phyloP scores from a whole-genome alignment of 495 filamentous ascomycete species.

The Thozetella sp. region DNA sequence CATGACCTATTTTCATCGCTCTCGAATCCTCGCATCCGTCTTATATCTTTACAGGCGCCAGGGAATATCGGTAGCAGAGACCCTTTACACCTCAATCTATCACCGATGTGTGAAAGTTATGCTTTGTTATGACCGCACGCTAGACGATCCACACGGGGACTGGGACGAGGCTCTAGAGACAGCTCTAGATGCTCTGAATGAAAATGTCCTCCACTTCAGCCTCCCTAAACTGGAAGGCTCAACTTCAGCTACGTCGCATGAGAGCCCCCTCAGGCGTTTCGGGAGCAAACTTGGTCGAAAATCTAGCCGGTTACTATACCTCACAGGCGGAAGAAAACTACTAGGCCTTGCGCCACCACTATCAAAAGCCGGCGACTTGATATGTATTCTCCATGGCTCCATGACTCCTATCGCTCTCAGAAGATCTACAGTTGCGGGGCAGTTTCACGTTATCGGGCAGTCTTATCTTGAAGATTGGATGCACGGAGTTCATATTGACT shows the following conservation, averaged over 20 bases:
- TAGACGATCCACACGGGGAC: neutral
- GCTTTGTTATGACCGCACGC: neutral
- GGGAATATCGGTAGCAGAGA: neutral
- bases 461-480: neutral
- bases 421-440: neutral
- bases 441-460: slow-evolving; percentile 1
- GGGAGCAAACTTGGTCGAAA: neutral
- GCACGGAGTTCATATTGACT: neutral
- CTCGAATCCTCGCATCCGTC: neutral
- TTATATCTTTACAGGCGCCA: neutral
- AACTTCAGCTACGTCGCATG: neutral
- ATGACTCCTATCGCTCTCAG: neutral
- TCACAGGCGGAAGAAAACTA: neutral
- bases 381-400: neutral
- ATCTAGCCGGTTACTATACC: neutral
- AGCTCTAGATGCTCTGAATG: neutral
- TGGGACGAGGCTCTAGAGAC: neutral
- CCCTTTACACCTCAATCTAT: neutral
- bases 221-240: neutral
- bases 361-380: neutral
- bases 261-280: neutral
- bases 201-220: neutral
- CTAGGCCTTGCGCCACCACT: neutral
- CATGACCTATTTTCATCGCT: neutral
- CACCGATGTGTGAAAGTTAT: neutral